These are phyloP conservation scores for Halteria grandinella DNA, from an alignment of 73 alveolate genomes.

Conservation along the genomic window DNA sequence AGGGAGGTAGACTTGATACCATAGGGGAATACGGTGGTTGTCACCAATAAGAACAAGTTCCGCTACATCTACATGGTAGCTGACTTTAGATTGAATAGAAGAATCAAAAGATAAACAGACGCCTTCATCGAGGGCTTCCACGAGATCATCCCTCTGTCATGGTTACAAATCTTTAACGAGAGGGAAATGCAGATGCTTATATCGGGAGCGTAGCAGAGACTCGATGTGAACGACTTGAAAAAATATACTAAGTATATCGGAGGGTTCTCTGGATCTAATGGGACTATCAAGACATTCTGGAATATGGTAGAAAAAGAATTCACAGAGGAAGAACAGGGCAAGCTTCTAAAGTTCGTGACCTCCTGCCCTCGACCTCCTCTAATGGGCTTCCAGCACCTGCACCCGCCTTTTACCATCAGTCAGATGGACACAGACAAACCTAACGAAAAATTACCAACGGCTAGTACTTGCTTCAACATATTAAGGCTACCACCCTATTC, in stretches of 20 bases:
- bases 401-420: conserved; percentile 77
- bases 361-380: conserved; percentile 93
- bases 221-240: conserved; percentile 89
- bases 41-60: conserved; percentile 83
- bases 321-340: conserved; percentile 81
- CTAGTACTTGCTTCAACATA: conserved; percentile 79
- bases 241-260: conserved; percentile 88
- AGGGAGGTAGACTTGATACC: conserved; percentile 85
- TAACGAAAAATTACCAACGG: conserved; percentile 77
- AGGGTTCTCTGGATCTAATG: conserved; percentile 77
- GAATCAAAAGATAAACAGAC: conserved; percentile 80
- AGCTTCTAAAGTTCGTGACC: conserved; percentile 91
- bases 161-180: conserved; percentile 89
- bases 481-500: conserved; percentile 73
- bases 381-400: conserved; percentile 88
- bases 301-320: conserved; percentile 79
- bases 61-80: conserved; percentile 87
- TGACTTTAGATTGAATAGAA: conserved; percentile 82
- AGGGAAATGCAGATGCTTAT: conserved; percentile 90
- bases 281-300: conserved; percentile 89
- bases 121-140: conserved; percentile 90
- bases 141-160: conserved; percentile 79
- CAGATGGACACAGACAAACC: conserved; percentile 62
- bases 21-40: conserved; percentile 87
- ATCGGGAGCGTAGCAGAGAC: conserved; percentile 85